phyloP scores from a whole-genome alignment of 176 grass and related monocot genomes.

The Stipa capillata region DNA sequence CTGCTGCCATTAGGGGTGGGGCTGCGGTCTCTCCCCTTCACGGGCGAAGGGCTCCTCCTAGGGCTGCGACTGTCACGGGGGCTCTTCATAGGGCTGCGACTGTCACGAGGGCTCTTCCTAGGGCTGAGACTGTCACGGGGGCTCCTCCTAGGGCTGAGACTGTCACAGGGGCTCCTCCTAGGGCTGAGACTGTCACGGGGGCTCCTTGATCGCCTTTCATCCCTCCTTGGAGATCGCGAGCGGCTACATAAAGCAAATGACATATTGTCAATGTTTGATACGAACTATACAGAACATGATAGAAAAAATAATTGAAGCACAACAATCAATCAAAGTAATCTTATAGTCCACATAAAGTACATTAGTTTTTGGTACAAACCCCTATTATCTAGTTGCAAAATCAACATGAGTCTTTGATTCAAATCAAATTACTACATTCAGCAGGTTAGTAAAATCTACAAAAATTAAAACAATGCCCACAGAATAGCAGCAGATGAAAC shows the following conservation, averaged over 20 bases:
- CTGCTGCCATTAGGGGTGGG: constrained; percentile 35
- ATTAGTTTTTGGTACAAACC: not conserved
- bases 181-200: constrained; percentile 42
- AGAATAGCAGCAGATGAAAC: not conserved
- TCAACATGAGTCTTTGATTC: not conserved
- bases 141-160: constrained; percentile 45
- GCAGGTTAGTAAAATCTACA: not conserved
- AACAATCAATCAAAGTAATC: not conserved
- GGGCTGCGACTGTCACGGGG: constrained; percentile 49
- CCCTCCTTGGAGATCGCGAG: constrained; percentile 62
- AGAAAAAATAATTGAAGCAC: not conserved
- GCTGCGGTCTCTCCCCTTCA: constrained; percentile 37
- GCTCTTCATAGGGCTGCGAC: constrained; percentile 42
- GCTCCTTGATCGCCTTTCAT: constrained; percentile 44
- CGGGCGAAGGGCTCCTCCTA: constrained; percentile 14
- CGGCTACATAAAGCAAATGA: constrained; percentile 24
- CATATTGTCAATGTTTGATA: not conserved
- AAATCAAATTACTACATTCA: not conserved
- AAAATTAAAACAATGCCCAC: not conserved
- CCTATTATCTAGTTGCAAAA: not conserved
- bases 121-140: constrained; percentile 54
- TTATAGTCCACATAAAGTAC: not conserved
- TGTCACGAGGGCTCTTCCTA: constrained; percentile 33
- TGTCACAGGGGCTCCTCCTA: constrained; percentile 31
- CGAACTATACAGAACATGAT: not conserved